Evolutionary conservation across 2,329 filamentous ascomycete genomes (phyloP).

Genomic region (Fusarium xylarioides): DNA sequence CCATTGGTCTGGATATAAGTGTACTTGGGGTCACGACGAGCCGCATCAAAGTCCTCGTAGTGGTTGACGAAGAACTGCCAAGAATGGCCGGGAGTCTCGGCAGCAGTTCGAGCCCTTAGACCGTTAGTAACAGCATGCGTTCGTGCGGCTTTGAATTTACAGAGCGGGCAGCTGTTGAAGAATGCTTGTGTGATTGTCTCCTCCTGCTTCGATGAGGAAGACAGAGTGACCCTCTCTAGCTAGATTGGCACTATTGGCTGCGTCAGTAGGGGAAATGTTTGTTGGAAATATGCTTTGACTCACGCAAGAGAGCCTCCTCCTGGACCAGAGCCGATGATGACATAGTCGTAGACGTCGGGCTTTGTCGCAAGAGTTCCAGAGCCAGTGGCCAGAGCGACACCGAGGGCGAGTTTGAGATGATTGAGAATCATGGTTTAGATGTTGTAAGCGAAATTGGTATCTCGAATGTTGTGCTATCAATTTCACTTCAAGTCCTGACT

Average conservation of each 20-base stretch:
- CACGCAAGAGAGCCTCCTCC: slow-evolving; percentile 6
- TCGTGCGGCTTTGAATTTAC: fast-evolving
- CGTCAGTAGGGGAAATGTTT: fast-evolving
- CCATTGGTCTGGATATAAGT: slow-evolving; percentile 15
- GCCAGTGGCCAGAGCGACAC: background rate
- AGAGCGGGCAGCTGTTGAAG: background rate
- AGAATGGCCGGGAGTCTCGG: background rate
- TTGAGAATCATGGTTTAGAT: background rate
- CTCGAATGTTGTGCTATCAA: background rate
- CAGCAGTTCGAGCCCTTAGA: background rate
- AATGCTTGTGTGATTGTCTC: background rate
- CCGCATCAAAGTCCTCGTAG: slow-evolving; percentile 1
- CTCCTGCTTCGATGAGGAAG: slow-evolving; percentile 7
- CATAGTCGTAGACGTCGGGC: background rate
- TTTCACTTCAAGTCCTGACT: background rate
- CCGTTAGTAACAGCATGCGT: fast-evolving
- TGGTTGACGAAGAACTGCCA: slow-evolving; percentile 13
- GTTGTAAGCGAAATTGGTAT: too few species aligned
- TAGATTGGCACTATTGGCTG: background rate
- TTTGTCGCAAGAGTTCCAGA: background rate
- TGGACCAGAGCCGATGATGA: background rate
- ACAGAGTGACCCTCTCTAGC: background rate
- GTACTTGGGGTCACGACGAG: slow-evolving; percentile 3
- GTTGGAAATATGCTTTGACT: fast-evolving
- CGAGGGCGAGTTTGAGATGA: background rate